phyloP scores from a whole-genome alignment of 2,329 filamentous ascomycete genomes.

The Diaporthe sp. region DNA sequence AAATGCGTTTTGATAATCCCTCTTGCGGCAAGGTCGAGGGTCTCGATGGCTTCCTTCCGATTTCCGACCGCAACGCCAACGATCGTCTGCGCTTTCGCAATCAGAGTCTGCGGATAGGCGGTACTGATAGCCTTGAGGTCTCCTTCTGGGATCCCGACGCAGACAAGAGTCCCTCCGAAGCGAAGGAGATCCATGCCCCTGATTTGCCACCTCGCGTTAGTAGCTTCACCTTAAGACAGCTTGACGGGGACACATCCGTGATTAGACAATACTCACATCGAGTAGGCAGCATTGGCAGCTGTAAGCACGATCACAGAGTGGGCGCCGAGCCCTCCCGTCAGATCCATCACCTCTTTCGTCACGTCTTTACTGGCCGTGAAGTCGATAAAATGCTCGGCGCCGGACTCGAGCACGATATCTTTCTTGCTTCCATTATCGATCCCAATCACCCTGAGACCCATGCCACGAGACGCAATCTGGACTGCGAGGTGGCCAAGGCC shows the following conservation, averaged over 20 bases:
- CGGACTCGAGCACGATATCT: slow-evolving; percentile 53
- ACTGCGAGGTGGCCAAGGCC: slow-evolving; percentile 31
- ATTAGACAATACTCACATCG: slow-evolving; percentile 16
- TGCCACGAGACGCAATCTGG: slow-evolving; percentile 32
- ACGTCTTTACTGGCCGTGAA: slow-evolving; percentile 54
- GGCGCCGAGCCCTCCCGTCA: slow-evolving; percentile 68
- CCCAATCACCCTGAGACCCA: slow-evolving; percentile 34
- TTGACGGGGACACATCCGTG: too few species aligned
- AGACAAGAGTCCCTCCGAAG: slow-evolving; percentile 61
- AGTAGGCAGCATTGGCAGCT: slow-evolving; percentile 60
- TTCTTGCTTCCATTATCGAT: slow-evolving; percentile 36
- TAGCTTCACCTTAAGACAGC: not conserved
- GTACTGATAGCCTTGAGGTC: slow-evolving; percentile 54
- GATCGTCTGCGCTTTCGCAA: slow-evolving; percentile 55
- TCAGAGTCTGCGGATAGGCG: slow-evolving; percentile 52
- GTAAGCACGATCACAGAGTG: slow-evolving; percentile 69
- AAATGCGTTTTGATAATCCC: slow-evolving; percentile 39
- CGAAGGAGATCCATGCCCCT: slow-evolving; percentile 58
- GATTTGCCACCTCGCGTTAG: slow-evolving; percentile 26
- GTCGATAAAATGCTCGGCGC: slow-evolving; percentile 74
- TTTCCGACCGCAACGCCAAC: slow-evolving; percentile 62
- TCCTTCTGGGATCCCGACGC: slow-evolving; percentile 62
- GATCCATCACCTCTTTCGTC: slow-evolving; percentile 63
- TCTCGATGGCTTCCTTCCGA: slow-evolving; percentile 54
- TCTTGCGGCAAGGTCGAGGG: slow-evolving; percentile 36